phyloP scores from a whole-genome alignment of 352 stramenopile species.

The Globisporangium iwayamae region DNA sequence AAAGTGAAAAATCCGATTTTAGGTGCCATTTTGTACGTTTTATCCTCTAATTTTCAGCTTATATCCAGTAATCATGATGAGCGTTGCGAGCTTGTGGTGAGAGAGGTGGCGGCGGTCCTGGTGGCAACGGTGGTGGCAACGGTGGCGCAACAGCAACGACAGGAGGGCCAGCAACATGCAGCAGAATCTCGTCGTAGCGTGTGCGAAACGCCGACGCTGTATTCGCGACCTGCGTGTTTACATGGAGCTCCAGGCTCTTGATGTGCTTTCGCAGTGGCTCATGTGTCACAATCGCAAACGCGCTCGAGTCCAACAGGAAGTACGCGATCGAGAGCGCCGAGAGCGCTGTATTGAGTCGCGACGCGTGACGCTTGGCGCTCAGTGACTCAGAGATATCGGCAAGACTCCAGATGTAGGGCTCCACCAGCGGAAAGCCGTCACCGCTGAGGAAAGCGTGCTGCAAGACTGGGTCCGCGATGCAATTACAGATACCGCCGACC shows the following conservation, averaged over 20 bases:
- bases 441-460: constrained; percentile 53
- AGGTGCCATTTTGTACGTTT: neutral
- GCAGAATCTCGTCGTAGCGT: constrained; percentile 46
- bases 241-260: constrained; percentile 26
- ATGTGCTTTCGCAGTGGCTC: constrained; percentile 33
- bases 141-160: neutral
- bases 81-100: neutral
- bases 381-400: constrained; percentile 11
- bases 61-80: neutral
- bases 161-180: neutral
- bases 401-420: constrained; percentile 37
- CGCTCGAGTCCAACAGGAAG: constrained; percentile 62
- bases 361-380: neutral
- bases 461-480: constrained; percentile 50
- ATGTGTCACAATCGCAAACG: constrained; percentile 38
- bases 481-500: constrained; percentile 76
- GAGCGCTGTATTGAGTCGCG: constrained; percentile 40
- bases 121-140: constrained; percentile 3
- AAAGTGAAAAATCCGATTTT: too few relatives aligned
- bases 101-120: constrained; percentile 1
- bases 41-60: neutral
- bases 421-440: constrained; percentile 40
- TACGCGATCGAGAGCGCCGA: constrained; percentile 57
- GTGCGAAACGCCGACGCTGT: constrained; percentile 35
- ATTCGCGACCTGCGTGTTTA: constrained; percentile 47